Evolutionary conservation across 805 yeast species (phyloP).

Genomic region (Jamesozyma spencerorum): DNA sequence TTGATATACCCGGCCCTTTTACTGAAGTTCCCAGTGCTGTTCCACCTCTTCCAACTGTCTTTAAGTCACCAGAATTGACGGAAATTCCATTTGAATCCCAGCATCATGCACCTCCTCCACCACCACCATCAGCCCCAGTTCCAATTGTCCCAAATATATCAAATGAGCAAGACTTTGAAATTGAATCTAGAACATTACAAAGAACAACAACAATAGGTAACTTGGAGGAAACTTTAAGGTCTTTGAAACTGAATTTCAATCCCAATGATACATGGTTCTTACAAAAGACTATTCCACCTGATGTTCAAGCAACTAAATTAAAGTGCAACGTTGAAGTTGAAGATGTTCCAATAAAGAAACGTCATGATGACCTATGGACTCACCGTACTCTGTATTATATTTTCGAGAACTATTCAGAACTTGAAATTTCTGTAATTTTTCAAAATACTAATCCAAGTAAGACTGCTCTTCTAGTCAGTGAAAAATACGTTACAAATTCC

Average conservation of each 20-base stretch:
- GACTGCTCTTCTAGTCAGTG: slow-evolving; percentile 32
- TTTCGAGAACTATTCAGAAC: slow-evolving; percentile 63
- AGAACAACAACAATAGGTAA: slow-evolving; percentile 12
- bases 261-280: slow-evolving; percentile 59
- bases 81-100: background rate
- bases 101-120: slow-evolving; percentile 5
- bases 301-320: slow-evolving; percentile 8
- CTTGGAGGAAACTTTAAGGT: slow-evolving; percentile 3
- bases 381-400: slow-evolving; percentile 63
- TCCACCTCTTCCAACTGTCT: slow-evolving; percentile 3
- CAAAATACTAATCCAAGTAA: slow-evolving; percentile 45
- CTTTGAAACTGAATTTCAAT: slow-evolving; percentile 21
- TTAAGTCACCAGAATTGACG: background rate
- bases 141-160: slow-evolving; percentile 1
- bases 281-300: slow-evolving; percentile 43
- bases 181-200: slow-evolving; percentile 2
- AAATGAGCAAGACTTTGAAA: background rate
- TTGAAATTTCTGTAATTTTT: slow-evolving; percentile 49
- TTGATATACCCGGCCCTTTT: background rate
- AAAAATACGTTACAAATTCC: slow-evolving; percentile 16
- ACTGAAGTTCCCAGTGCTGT: slow-evolving; percentile 7
- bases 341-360: slow-evolving; percentile 41
- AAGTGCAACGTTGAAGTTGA: slow-evolving; percentile 53
- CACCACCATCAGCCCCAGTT: slow-evolving; percentile 5
- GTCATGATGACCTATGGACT: slow-evolving; percentile 41